Evolutionary conservation across 2,329 filamentous ascomycete genomes (phyloP), one percentile per base, ranked within the genome.

Genomic region (Cryphonectria naterciae): DNA sequence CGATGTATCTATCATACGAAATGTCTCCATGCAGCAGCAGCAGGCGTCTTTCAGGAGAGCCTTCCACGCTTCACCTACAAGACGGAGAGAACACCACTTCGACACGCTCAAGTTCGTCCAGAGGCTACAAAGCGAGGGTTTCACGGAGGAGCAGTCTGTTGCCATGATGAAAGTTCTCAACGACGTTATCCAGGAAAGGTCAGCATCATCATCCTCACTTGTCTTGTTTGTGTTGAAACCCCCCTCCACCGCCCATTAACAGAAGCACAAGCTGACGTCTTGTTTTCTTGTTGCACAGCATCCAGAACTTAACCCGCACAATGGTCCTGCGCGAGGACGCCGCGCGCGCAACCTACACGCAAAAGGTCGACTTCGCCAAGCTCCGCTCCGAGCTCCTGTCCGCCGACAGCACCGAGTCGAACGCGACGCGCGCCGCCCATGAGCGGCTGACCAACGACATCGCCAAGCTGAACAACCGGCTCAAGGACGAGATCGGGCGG

Each of bases 101-200:
- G 96, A 99, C 82, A 99, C 96, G 0, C 88, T 99, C 73, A 98
- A 97, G 83, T 97, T 99, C 79, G 95, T 99, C 54, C 93, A 97
- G 82, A 88, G 93, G 67, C 85, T 99, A 56, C 91, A 95, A 80
- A 89, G 89, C 75, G 96, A 99, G 80, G 96, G 96, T 0, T 98
- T 98, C 80, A 97, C 94, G 35, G 95, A 98, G 81, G 92, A 95
- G 75, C 96, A 99, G 82, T 91, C 95, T 2, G 94, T 94, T 37
- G 95, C 96, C n/a, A 96, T 98, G 92, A 98, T 99, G 96, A 93
- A 93, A 79, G 93, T 98, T 8, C 85, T 99, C 54, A 95, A 94
- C 81, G 95, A 98, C 80, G 95, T 98, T 13, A 98, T 99, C 75
- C 93, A 98, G 80, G 96, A 99, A 83, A 97, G 91, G 91, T 91